Evolutionary conservation across 2,329 filamentous ascomycete genomes (phyloP).

Genomic region (Penicillium brasilianum): DNA sequence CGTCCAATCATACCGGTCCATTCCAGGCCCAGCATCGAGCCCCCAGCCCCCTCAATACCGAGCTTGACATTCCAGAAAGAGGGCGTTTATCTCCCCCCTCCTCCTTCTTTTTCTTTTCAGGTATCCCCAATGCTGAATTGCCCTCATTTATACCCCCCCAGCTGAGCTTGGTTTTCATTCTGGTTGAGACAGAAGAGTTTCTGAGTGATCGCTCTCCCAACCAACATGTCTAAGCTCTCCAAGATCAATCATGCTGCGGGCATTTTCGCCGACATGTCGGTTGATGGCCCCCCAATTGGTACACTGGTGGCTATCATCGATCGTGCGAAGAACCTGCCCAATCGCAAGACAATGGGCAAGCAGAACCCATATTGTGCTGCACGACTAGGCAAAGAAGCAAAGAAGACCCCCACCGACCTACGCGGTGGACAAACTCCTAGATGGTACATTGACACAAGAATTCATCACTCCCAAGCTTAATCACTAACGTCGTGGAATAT

Average conservation of each 20-base stretch:
- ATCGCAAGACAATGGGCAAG: conserved; percentile 96
- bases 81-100: conserved; percentile 21
- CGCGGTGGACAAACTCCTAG: conserved; percentile 92
- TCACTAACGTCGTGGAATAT: conserved; percentile 19
- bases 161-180: neutral
- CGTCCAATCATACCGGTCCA: conserved; percentile 24
- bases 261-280: conserved; percentile 91
- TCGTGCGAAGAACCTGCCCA: conserved; percentile 94
- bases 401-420: conserved; percentile 93
- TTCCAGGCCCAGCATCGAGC: neutral
- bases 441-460: conserved; percentile 65
- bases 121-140: conserved; percentile 16
- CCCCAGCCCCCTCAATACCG: conserved; percentile 34
- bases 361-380: conserved; percentile 98
- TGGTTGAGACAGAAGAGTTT: conserved; percentile 5
- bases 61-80: conserved; percentile 26
- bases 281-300: conserved; percentile 91
- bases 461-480: neutral
- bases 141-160: conserved; percentile 7
- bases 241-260: conserved; percentile 80
- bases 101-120: conserved; percentile 13
- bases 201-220: neutral
- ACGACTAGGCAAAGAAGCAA: conserved; percentile 91
- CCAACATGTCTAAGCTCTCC: conserved; percentile 53
- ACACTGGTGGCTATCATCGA: conserved; percentile 92